These are phyloP conservation scores for Eimeria tenella DNA, from an alignment of 169 alveolate species.

Conservation along the genomic window DNA sequence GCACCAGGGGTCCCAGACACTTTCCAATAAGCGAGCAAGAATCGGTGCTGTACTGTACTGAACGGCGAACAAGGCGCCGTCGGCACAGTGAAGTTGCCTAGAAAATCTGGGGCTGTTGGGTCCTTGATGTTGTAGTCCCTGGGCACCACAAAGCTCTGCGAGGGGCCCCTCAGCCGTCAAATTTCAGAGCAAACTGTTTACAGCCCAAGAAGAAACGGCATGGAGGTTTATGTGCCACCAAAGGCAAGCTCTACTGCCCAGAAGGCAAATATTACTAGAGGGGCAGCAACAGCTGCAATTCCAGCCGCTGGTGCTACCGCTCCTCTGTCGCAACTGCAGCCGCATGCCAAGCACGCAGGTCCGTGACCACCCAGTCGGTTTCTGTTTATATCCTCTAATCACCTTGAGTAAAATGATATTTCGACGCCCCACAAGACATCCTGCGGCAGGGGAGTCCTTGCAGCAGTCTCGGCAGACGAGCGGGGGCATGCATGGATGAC, in stretches of 20 bases:
- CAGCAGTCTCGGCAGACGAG: too few relatives aligned
- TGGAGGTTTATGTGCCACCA: slow-evolving; percentile 24
- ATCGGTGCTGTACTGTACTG: neutral
- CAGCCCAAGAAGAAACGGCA: neutral
- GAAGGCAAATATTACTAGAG: neutral
- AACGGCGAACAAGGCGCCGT: neutral
- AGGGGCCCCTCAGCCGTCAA: neutral
- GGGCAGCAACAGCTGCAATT: neutral
- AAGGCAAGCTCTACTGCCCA: neutral
- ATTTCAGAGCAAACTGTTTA: neutral
- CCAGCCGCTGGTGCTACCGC: slow-evolving; percentile 27
- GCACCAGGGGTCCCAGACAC: neutral
- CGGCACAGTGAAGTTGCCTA: neutral
- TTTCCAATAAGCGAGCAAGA: neutral
- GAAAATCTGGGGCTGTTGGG: slow-evolving; percentile 12
- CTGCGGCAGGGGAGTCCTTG: too few relatives aligned
- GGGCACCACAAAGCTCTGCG: neutral
- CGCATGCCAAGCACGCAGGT: slow-evolving; percentile 50
- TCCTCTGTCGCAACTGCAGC: slow-evolving; percentile 67
- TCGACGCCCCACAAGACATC: too few relatives aligned
- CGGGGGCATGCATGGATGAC: too few relatives aligned
- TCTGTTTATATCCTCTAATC: too few relatives aligned
- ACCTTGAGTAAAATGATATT: too few relatives aligned
- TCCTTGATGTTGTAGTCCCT: slow-evolving; percentile 12
- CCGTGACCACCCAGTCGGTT: neutral